Evolutionary conservation across 352 stramenopile species (phyloP), one percentile per base, ranked within the genome.

Genomic region (Peronospora tabacina): DNA sequence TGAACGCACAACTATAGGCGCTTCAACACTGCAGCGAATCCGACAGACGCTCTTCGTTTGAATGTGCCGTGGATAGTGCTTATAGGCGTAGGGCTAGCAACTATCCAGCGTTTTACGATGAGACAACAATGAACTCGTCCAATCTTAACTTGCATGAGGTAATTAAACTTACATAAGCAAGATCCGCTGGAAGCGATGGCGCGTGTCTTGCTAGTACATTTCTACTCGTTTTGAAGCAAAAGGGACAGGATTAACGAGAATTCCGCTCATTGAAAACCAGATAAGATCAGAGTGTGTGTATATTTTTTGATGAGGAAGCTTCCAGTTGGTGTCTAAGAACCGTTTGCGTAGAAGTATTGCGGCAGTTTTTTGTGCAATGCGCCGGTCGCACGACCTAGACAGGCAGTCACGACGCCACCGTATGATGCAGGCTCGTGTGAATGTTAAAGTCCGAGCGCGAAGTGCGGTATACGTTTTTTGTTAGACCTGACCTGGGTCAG

Each of bases 1-100:
- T 68, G 55, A 60, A 51, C 44, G 33, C 1, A 13, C 6, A 38
- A 52, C 32, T 36, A 30, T 32, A 32, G 28, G 7, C 28, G 28
- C 22, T 32, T 32, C 28, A 32, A 36, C 32, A 36, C 32, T 36
- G 32, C 5, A 36, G 4, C 22, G 22, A 26, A 26, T 26, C 22
- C 22, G 3, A 26, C 22, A 0, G 22, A 26, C 22, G 22, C 22
- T 26, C 22, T 2, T 6, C 3, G 22, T 26, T 26, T 5, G 22
- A 5, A 26, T 26, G 22, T 26, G 32, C 53, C 20, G 19, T 44
- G 37, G 28, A 17, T 26, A 45, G 37, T 28, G 33, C 12, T 36
- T 17, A 16, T n/a, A 17, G 12, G 32, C 32, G 7, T 36, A 36
- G 32, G 32, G 11, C 12, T 17, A 36, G 12, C 28, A 11, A 12